These are phyloP conservation scores for Psilocybe mexicana DNA, from an alignment of 1,284 basidiomycete genomes.

Conservation along the genomic window DNA sequence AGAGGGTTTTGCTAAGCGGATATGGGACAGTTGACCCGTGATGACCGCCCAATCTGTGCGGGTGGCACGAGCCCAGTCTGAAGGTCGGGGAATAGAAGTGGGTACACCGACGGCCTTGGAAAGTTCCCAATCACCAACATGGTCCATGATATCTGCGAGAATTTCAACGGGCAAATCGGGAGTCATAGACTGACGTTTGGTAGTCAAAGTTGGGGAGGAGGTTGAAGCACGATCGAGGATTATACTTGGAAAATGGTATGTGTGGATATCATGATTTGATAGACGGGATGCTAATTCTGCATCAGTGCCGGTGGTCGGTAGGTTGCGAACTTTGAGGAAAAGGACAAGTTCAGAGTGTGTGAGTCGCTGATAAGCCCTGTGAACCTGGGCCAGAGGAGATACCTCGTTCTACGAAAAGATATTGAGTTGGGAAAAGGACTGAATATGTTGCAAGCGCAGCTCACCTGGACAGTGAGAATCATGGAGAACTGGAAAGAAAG, in stretches of 20 bases:
- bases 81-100: constrained; percentile 63
- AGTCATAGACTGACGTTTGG: constrained; percentile 31
- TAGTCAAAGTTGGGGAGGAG: constrained; percentile 21
- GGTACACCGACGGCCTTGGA: constrained; percentile 72
- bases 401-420: constrained; percentile 31
- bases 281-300: constrained; percentile 66
- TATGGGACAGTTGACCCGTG: constrained; percentile 56
- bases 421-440: constrained; percentile 1
- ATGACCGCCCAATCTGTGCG: constrained; percentile 69
- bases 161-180: constrained; percentile 74
- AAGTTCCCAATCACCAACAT: constrained; percentile 80
- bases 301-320: constrained; percentile 61
- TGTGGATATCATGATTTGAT: constrained; percentile 69
- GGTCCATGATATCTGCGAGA: constrained; percentile 73
- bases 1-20: constrained; percentile 57
- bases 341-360: constrained; percentile 66
- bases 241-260: constrained; percentile 57
- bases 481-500: neutral
- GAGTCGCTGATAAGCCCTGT: constrained; percentile 68
- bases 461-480: constrained; percentile 24
- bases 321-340: constrained; percentile 68
- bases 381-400: constrained; percentile 48
- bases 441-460: constrained; percentile 8
- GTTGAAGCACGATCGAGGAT: constrained; percentile 26
- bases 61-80: constrained; percentile 70